Percentiles rank a stretch among this genome's conserved stretches.
These are phyloP conservation scores for Aegilops longissima DNA, from an alignment of 176 grass and related monocot genomes.

Conservation along the genomic window DNA sequence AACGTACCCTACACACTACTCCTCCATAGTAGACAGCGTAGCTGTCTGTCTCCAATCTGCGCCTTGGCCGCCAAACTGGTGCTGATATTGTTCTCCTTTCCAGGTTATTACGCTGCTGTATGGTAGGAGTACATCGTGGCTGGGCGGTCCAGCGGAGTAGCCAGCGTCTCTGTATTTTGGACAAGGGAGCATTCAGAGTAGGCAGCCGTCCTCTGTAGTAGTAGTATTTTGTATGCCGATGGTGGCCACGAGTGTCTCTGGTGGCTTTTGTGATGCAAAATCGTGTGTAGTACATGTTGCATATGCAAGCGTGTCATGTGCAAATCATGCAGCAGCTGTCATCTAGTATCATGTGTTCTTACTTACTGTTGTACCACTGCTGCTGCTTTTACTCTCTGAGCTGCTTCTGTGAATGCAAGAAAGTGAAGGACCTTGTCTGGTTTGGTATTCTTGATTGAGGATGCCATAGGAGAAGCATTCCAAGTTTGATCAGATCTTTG, in stretches of 20 bases:
- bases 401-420: neutral
- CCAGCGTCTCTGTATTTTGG: neutral
- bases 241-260: neutral
- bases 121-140: neutral
- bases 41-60: neutral
- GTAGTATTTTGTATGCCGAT: neutral
- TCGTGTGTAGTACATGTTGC: neutral
- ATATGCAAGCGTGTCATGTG: neutral
- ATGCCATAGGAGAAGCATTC: neutral
- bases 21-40: neutral
- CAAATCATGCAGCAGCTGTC: neutral
- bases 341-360: neutral
- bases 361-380: neutral
- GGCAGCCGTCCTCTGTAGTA: no score
- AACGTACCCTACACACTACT: neutral
- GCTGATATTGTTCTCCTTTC: neutral
- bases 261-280: neutral
- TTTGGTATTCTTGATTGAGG: no score
- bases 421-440: no score
- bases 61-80: neutral
- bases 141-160: neutral
- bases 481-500: neutral
- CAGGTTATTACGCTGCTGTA: constrained; percentile 27
- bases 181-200: neutral
- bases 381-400: neutral